Conservation (phyloP, 1,139 yeast genomes). For the Hyphopichia wangnamkhiaoensis region DNA sequence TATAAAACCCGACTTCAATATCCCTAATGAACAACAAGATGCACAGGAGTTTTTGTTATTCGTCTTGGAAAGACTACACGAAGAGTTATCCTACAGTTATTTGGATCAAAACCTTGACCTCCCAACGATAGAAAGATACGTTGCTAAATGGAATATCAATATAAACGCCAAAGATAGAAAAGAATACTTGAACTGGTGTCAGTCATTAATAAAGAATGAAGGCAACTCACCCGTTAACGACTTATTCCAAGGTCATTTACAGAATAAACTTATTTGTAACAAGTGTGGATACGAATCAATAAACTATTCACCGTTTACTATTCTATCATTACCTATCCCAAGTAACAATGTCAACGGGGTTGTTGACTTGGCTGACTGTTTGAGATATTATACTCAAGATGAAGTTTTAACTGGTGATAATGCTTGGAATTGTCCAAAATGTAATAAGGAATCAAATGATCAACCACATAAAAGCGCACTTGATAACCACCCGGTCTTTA, state of each 20-base stretch:
- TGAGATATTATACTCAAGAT: conserved; percentile 65
- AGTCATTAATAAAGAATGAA: conserved; percentile 48
- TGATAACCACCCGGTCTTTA: conserved; percentile 43
- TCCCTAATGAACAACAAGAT: conserved; percentile 77
- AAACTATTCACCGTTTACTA: conserved; percentile 62
- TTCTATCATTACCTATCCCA: conserved; percentile 70
- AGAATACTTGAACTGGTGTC: conserved; percentile 64
- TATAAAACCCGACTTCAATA: too few species aligned
- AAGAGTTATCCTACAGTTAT: conserved; percentile 49
- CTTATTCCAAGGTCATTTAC: conserved; percentile 67
- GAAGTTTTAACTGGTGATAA: conserved; percentile 71
- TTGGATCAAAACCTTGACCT: conserved; percentile 14
- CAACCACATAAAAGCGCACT: conserved; percentile 14
- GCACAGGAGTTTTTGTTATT: conserved; percentile 74
- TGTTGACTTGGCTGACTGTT: conserved; percentile 59
- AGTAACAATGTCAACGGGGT: conserved; percentile 23
- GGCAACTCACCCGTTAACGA: conserved; percentile 69
- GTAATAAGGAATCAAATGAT: conserved; percentile 36
- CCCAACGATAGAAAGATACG: conserved; percentile 24
- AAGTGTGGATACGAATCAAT: conserved; percentile 62
- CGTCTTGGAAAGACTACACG: conserved; percentile 66
- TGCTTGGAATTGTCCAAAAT: conserved; percentile 78
- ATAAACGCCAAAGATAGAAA: conserved; percentile 35
- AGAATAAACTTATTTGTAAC: conserved; percentile 61
- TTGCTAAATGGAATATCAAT: conserved; percentile 35